Conservation (phyloP, 768 basidiomycete species). For the Lactifluus rugatus region DNA sequence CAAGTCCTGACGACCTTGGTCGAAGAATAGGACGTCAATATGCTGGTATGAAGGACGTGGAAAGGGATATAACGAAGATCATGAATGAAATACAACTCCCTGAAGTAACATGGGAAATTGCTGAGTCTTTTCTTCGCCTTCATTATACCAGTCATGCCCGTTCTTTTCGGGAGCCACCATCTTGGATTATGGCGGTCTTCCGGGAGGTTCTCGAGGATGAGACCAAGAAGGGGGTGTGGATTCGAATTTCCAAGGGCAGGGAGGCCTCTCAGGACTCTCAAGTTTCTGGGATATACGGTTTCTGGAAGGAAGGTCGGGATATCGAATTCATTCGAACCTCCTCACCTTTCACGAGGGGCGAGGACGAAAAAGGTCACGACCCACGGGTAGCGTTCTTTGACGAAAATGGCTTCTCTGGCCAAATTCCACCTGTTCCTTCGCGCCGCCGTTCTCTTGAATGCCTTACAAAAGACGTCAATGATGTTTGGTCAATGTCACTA, state of each 20-base stretch:
- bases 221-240: conserved; percentile 1
- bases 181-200: conserved; percentile 1
- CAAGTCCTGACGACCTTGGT: conserved; percentile 33
- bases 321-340: not conserved
- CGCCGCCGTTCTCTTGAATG: conserved; percentile 31
- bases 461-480: conserved; percentile 23
- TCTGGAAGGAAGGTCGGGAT: conserved; percentile 3
- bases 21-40: conserved; percentile 27
- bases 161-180: conserved; percentile 35
- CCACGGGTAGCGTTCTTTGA: conserved; percentile 27
- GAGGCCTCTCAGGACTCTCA: not conserved
- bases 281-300: conserved; percentile 1
- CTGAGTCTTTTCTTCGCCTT: conserved; percentile 34
- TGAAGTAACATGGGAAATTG: conserved; percentile 20
- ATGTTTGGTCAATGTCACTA: conserved; percentile 46
- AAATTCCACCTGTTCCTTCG: conserved; percentile 32
- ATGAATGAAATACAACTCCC: conserved; percentile 28
- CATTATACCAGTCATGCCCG: conserved; percentile 41
- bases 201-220: not conserved
- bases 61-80: conserved; percentile 37
- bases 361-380: not conserved
- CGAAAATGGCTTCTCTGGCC: conserved; percentile 26
- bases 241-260: not conserved
- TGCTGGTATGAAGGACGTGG: conserved; percentile 33
- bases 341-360: not conserved